Percentiles rank a stretch among this genome's conserved stretches.
Conservation (phyloP, 352 stramenopile genomes). For the Elongisporangium undulatum region DNA sequence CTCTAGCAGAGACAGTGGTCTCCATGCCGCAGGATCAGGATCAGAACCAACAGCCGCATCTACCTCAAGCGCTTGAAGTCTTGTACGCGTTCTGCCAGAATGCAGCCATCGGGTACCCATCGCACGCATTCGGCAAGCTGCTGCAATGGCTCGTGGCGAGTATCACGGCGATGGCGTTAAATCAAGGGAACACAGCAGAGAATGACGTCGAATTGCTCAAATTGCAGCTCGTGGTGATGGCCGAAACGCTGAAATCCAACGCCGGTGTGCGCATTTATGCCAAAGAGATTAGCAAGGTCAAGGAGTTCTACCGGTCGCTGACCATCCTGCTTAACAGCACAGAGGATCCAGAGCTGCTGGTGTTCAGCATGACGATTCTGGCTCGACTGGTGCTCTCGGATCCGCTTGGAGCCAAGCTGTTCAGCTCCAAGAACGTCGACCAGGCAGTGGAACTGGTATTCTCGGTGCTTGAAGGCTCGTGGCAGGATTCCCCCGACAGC, state of each 20-base stretch:
- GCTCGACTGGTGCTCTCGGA: slow-evolving; percentile 68
- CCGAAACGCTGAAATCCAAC: slow-evolving; percentile 64
- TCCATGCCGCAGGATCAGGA: not conserved
- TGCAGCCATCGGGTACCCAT: slow-evolving; percentile 63
- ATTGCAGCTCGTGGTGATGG: slow-evolving; percentile 60
- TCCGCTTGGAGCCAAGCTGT: slow-evolving; percentile 73
- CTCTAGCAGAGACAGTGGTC: slow-evolving; percentile 24
- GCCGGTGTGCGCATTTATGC: slow-evolving; percentile 69
- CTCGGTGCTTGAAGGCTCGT: slow-evolving; percentile 62
- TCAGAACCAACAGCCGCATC: slow-evolving; percentile 7
- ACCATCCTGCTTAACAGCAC: slow-evolving; percentile 81
- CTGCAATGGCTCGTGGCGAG: slow-evolving; percentile 56
- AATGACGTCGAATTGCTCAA: slow-evolving; percentile 33
- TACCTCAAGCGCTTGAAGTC: slow-evolving; percentile 49
- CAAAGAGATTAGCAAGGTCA: slow-evolving; percentile 77
- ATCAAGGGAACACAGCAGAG: slow-evolving; percentile 37
- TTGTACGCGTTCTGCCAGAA: slow-evolving; percentile 50
- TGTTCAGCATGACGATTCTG: slow-evolving; percentile 77
- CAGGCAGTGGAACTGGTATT: slow-evolving; percentile 71
- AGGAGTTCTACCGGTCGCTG: slow-evolving; percentile 76
- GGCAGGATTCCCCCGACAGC: slow-evolving; percentile 20
- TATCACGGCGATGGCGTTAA: slow-evolving; percentile 37
- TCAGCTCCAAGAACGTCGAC: slow-evolving; percentile 77
- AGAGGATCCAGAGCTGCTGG: slow-evolving; percentile 63
- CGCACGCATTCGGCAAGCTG: slow-evolving; percentile 59